Percentiles rank a stretch among this genome's conserved stretches.
These are phyloP conservation scores for Cutaneotrichosporon daszewskae DNA, from an alignment of 1,284 basidiomycete species.

Conservation along the genomic window DNA sequence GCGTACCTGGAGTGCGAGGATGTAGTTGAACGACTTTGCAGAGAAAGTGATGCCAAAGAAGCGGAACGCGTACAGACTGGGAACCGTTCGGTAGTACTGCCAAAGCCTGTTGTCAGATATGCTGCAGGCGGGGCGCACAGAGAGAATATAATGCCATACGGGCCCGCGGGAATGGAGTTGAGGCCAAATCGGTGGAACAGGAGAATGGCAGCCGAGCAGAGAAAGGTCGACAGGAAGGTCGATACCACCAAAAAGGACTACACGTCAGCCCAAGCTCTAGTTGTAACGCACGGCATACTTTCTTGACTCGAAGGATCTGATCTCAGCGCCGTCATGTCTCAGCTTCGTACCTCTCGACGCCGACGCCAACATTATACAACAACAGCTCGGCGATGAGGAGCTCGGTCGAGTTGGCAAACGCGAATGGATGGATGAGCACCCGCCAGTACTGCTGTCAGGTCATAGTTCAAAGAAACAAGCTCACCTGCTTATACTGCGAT, in stretches of 20 bases:
- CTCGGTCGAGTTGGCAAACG: conserved; percentile 77
- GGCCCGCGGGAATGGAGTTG: conserved; percentile 68
- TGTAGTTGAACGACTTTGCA: conserved; percentile 67
- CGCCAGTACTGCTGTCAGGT: conserved; percentile 68
- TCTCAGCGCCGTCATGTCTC: not conserved
- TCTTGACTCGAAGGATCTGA: conserved; percentile 65
- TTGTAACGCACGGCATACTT: conserved; percentile 72
- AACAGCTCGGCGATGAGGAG: conserved; percentile 70
- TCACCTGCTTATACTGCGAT: conserved; percentile 48
- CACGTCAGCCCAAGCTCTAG: not conserved
- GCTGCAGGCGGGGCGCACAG: conserved; percentile 24
- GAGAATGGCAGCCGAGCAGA: conserved; percentile 62
- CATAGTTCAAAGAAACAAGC: conserved; percentile 5
- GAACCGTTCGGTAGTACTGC: conserved; percentile 71
- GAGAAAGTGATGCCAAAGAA: conserved; percentile 67
- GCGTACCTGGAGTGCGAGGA: conserved; percentile 61
- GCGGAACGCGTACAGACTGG: conserved; percentile 65
- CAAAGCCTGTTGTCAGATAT: conserved; percentile 55
- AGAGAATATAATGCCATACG: conserved; percentile 57
- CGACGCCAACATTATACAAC: conserved; percentile 65
- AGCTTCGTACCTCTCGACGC: conserved; percentile 63
- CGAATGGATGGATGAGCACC: conserved; percentile 65
- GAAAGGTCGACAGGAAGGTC: conserved; percentile 58
- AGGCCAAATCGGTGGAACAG: conserved; percentile 61
- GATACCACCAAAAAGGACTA: conserved; percentile 72